These are phyloP conservation scores for Elongisporangium anandrum DNA, from an alignment of 352 stramenopile genomes.

Conservation along the genomic window DNA sequence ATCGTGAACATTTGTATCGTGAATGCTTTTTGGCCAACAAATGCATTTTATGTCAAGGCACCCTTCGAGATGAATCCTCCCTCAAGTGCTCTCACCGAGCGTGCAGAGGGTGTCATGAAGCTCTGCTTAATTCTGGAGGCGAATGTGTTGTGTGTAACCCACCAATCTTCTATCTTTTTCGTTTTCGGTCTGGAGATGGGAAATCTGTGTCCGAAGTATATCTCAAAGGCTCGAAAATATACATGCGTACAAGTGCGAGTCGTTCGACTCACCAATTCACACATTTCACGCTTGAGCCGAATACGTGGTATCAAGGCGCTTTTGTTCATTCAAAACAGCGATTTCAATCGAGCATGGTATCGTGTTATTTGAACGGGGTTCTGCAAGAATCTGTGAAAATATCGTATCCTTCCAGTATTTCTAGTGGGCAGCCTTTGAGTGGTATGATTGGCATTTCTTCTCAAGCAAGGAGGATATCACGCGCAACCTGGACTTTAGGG, in stretches of 20 bases:
- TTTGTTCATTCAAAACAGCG: conserved; percentile 60
- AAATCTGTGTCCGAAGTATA: conserved; percentile 71
- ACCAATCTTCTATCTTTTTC: conserved; percentile 67
- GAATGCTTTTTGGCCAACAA: conserved; percentile 48
- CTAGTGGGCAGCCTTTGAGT: conserved; percentile 46
- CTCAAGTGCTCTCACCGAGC: conserved; percentile 72
- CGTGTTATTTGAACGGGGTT: conserved; percentile 58
- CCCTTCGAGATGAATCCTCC: conserved; percentile 38
- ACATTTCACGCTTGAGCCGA: conserved; percentile 32
- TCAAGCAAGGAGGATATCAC: conserved; percentile 40
- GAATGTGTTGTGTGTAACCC: conserved; percentile 74
- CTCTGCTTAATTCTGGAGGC: conserved; percentile 41
- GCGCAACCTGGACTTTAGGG: conserved; percentile 40
- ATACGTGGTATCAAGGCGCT: conserved; percentile 45
- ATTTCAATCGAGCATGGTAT: conserved; percentile 65
- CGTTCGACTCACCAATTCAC: conserved; percentile 52
- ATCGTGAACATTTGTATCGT: conserved; percentile 58
- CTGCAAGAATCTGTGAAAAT: conserved; percentile 68
- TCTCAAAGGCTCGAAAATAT: conserved; percentile 55
- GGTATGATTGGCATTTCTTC: conserved; percentile 53
- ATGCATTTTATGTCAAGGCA: conserved; percentile 48
- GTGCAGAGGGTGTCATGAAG: conserved; percentile 53
- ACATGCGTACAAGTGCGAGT: conserved; percentile 52
- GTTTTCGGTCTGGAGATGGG: conserved; percentile 60
- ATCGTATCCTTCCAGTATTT: conserved; percentile 55